A percentile compares a stretch with the other conserved stretches of the same genome.
Evolutionary conservation across 2,329 filamentous ascomycete genomes (phyloP).

Genomic region (Aspergillus melleus): DNA sequence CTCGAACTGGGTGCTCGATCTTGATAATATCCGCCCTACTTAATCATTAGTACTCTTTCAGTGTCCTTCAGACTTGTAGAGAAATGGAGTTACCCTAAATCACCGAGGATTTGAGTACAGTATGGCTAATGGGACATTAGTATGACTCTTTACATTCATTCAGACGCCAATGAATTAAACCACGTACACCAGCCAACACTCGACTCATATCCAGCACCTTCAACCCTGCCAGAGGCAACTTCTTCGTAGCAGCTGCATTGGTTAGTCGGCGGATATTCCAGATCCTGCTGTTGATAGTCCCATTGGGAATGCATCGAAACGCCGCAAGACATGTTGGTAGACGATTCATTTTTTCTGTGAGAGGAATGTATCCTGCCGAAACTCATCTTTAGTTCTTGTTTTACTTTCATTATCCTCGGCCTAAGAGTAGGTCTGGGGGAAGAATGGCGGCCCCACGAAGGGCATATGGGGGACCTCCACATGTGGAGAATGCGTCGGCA

Average conservation of each 20-base stretch:
- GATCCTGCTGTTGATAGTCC: no score
- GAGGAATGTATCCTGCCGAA: neutral
- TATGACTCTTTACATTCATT: neutral
- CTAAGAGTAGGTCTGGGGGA: neutral
- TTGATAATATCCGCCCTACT: slow-evolving; percentile 92
- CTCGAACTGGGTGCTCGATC: slow-evolving; percentile 86
- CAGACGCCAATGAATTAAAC: no score
- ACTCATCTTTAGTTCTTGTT: neutral
- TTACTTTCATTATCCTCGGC: no score
- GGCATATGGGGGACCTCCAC: neutral
- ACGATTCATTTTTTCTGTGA: neutral
- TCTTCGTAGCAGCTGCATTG: slow-evolving; percentile 5
- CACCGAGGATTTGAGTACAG: slow-evolving; percentile 2
- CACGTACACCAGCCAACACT: slow-evolving; percentile 8
- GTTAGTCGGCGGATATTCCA: no score
- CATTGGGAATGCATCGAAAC: no score
- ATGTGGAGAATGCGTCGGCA: neutral
- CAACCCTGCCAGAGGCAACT: slow-evolving; percentile 10
- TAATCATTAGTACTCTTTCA: neutral
- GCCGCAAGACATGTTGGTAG: neutral
- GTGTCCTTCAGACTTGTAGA: neutral
- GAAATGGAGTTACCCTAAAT: neutral
- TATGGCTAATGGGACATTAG: neutral
- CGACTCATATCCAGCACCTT: slow-evolving; percentile 16
- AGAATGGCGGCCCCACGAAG: neutral